Evolutionary conservation across 768 basidiomycete species (phyloP), one percentile per base, ranked within the genome.

Genomic region (Mycena epipterygia): DNA sequence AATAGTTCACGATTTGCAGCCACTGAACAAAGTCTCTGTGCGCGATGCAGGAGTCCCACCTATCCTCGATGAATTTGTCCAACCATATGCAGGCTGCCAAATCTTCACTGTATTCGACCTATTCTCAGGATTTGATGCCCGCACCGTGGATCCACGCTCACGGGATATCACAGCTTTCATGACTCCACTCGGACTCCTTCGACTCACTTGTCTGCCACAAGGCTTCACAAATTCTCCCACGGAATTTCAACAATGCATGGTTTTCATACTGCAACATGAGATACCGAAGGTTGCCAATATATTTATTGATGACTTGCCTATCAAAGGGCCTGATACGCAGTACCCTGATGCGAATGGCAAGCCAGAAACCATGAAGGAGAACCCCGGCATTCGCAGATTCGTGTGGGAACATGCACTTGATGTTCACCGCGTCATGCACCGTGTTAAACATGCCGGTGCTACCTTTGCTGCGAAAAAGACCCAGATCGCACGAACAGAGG

Each of bases 201-300:
- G 76, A 0, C 74, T 86, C 0, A 81, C 79, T 0, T 77, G 75
- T 0, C 48, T 87, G 0, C 84, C 82, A 0, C 82, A 79, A 69
- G 87, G 85, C 2, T 84, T 75, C 46, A 85, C 85, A 0, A 85
- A 86, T 29, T 81, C 76, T 0, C 77, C 75, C 2, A 64, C 69
- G 4, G 77, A 76, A 68, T 83, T 80, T 49, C 81, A 83, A 37
- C 76, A 79, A 29, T 75, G 78, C 46, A 78, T 81, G 68, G 73
- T 72, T 0, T 81, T 81, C 29, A 70, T 85, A 1, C 37, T 85
- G 0, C 72, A 82, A 27, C 67, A 79, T 29, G 78, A 84, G 70
- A 82, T 64, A 5, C 62, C 62, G 12, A 1, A 42, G 13, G 37
- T 64, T 1, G 37, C 51, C 19, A 77, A 77, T n/a, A 69, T 73